Evolutionary conservation across 352 stramenopile species (phyloP).

Genomic region (Pythium utonaiense): DNA sequence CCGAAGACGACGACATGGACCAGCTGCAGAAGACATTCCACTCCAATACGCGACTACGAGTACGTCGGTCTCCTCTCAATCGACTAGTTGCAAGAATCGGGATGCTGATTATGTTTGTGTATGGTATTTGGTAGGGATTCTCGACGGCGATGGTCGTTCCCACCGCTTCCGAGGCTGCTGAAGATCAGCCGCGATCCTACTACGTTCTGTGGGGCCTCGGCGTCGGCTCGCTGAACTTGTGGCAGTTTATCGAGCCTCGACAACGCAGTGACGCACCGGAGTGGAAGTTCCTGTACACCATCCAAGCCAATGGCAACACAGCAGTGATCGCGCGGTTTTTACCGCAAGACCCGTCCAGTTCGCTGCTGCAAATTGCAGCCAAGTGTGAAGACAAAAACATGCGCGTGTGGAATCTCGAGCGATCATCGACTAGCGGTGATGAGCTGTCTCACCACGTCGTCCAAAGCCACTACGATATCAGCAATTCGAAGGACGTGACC

Average conservation of each 20-base stretch:
- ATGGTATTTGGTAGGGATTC: constrained; percentile 51
- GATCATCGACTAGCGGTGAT: constrained; percentile 2
- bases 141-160: constrained; percentile 40
- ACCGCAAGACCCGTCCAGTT: constrained; percentile 5
- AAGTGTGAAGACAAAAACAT: constrained; percentile 58
- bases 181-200: constrained; percentile 30
- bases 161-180: not conserved
- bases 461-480: constrained; percentile 55
- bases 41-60: constrained; percentile 49
- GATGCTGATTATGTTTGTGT: constrained; percentile 11
- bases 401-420: constrained; percentile 63
- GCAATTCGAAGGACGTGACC: constrained; percentile 53
- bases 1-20: constrained; percentile 74
- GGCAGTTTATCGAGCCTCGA: constrained; percentile 58
- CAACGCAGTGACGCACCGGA: constrained; percentile 27
- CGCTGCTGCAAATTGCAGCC: constrained; percentile 33
- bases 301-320: constrained; percentile 54
- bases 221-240: constrained; percentile 66
- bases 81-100: too few relatives aligned
- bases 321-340: constrained; percentile 54
- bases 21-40: constrained; percentile 79
- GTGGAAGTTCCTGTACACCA: constrained; percentile 57
- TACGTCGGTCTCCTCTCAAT: constrained; percentile 26
- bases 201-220: constrained; percentile 73
- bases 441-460: constrained; percentile 31